Evolutionary conservation across 2,329 filamentous ascomycete genomes (phyloP).

Genomic region (Aspergillus sp.): DNA sequence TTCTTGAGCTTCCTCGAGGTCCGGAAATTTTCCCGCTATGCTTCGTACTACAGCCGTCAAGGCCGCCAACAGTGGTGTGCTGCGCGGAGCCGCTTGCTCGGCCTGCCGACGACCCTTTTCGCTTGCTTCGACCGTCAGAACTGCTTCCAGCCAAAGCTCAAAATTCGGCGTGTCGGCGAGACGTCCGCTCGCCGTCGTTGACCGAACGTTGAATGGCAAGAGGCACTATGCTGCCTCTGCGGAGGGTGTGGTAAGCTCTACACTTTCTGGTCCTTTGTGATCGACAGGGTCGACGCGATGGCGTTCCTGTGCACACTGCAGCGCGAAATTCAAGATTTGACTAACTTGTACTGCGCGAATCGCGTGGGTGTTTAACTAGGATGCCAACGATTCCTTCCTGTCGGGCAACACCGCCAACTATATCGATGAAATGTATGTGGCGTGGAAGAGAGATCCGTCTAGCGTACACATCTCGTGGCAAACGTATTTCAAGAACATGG

Average conservation of each 20-base stretch:
- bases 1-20: slow-evolving; percentile 12
- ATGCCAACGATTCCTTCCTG: slow-evolving; percentile 93
- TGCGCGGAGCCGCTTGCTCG: slow-evolving; percentile 35
- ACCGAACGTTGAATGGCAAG: slow-evolving; percentile 38
- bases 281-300: not conserved
- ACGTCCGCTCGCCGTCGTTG: slow-evolving; percentile 45
- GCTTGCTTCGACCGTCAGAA: slow-evolving; percentile 32
- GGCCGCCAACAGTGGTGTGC: slow-evolving; percentile 38
- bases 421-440: slow-evolving; percentile 99
- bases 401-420: slow-evolving; percentile 97
- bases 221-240: slow-evolving; percentile 60
- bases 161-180: slow-evolving; percentile 38
- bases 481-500: slow-evolving; percentile 99
- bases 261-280: not conserved
- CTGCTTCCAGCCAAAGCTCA: slow-evolving; percentile 29
- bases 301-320: not conserved
- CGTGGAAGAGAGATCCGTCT: slow-evolving; percentile 90
- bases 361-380: slow-evolving; percentile 43
- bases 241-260: slow-evolving; percentile 58
- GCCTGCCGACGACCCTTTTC: slow-evolving; percentile 34
- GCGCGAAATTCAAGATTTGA: slow-evolving; percentile 9
- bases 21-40: slow-evolving; percentile 36
- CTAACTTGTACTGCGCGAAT: slow-evolving; percentile 18
- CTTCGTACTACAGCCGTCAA: slow-evolving; percentile 41
- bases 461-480: slow-evolving; percentile 99